Conservation (phyloP, 2,329 filamentous ascomycete genomes). For the Talaromyces sp. region DNA sequence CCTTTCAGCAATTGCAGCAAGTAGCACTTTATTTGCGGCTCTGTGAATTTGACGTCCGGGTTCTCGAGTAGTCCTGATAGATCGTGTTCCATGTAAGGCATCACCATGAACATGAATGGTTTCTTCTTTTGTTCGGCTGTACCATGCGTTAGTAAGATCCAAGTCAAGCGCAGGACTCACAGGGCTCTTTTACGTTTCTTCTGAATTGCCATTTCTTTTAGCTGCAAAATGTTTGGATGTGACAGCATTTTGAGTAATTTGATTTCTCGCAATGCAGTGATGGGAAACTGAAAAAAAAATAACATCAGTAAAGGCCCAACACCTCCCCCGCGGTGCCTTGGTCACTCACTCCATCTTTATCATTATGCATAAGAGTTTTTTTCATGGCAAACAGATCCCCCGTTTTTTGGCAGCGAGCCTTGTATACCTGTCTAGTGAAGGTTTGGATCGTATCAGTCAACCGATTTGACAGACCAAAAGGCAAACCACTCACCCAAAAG, state of each 20-base stretch:
- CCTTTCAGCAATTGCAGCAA: slow-evolving; percentile 90
- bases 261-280: slow-evolving; percentile 94
- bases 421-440: slow-evolving; percentile 72
- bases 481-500: slow-evolving; percentile 66
- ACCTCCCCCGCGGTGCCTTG: not conserved
- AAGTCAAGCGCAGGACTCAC: slow-evolving; percentile 6
- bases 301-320: not conserved
- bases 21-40: slow-evolving; percentile 96
- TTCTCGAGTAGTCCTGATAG: slow-evolving; percentile 96
- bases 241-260: slow-evolving; percentile 95
- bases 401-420: slow-evolving; percentile 71
- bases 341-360: slow-evolving; percentile 79
- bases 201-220: slow-evolving; percentile 97
- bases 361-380: slow-evolving; percentile 99
- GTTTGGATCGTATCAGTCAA: slow-evolving; percentile 10
- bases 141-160: slow-evolving; percentile 15
- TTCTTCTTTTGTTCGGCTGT: slow-evolving; percentile 70
- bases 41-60: slow-evolving; percentile 78
- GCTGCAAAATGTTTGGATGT: slow-evolving; percentile 77
- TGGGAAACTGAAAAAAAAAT: slow-evolving; percentile 65
- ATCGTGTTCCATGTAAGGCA: slow-evolving; percentile 98
- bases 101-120: slow-evolving; percentile 95
- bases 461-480: slow-evolving; percentile 7
- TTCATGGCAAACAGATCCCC: slow-evolving; percentile 81
- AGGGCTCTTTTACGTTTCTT: slow-evolving; percentile 60